Base-by-base conservation (phyloP, 1,284 basidiomycete species). In the Boletus semigastroideus region DNA sequence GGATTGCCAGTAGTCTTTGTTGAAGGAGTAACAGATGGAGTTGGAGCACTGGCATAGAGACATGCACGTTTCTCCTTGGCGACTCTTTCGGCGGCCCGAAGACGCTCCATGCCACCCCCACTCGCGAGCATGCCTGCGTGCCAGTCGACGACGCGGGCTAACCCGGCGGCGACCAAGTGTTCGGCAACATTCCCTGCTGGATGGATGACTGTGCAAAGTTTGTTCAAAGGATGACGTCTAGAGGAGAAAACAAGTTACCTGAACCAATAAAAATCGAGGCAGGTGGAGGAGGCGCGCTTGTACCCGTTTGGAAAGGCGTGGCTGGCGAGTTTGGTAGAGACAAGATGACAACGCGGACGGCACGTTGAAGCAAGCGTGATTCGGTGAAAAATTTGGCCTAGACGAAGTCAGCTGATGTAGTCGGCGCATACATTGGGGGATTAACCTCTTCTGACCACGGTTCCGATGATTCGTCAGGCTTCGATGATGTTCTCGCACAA, bases 321-420 rank as follows among this genome's bases (percentile, higher is more conserved):
- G 90, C 86, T 12, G 88, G 83, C 16, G 89, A 83, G 39, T 79
- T 87, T 2, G 95, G 95, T 6, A 98, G 77, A 1, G 94, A 95
- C 38, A 99, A 78, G 30, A 98, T 83, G 42, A 89, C 82, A 19
- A 97, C 90, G 56, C 87, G 90, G 58, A 99, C 90, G 39, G 80
- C 75, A 46, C 96, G 86, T 72, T 98, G 96, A 33, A 99, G 80
- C 27, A 99, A 80, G 49, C 96, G 86, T 10, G 86, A 87, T 74
- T 99, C 96, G 52, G 90, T 91, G 73, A 98, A 99, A 76, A 89
- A 94, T 74, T 89, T 93, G 46, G 94, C 92, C 87, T 98, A 68
- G n/a, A 48, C 27, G 30, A 48, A 13, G 41, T 57, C 17, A 50
- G 55, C 40, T 42, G 46, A 51, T 27, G 49, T 17, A 51, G 2